Evolutionary conservation across 352 stramenopile genomes (phyloP).

Genomic region (Globisporangium lucens): DNA sequence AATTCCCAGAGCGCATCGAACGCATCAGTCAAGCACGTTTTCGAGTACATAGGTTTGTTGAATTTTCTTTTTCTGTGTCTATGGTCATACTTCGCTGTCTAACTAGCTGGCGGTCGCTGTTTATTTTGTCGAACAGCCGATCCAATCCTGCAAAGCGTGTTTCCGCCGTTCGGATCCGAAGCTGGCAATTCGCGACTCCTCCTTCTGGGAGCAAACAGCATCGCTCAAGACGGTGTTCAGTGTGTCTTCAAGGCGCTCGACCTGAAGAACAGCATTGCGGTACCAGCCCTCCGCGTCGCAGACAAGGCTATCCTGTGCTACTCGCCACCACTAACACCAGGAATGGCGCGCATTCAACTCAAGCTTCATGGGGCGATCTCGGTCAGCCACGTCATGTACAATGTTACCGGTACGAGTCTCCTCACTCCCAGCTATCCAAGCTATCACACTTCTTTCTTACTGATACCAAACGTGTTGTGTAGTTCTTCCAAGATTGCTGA

Average conservation of each 20-base stretch:
- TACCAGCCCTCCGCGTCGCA: conserved; percentile 5
- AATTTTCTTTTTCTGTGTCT: not conserved
- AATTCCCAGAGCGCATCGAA: not conserved
- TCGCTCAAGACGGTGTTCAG: conserved; percentile 5
- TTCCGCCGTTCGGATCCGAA: conserved; percentile 13
- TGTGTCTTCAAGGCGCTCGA: conserved; percentile 12
- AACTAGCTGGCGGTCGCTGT: not conserved
- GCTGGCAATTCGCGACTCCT: conserved; percentile 1
- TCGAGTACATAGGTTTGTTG: conserved; percentile 17
- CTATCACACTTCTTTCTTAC: not conserved
- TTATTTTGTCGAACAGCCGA: conserved; percentile 1
- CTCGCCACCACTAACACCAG: conserved; percentile 6
- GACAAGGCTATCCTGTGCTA: conserved; percentile 9
- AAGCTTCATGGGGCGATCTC: conserved; percentile 5
- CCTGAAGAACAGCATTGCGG: not conserved
- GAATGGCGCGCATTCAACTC: conserved; percentile 1
- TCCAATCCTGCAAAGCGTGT: conserved; percentile 9
- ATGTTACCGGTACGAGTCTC: conserved; percentile 1
- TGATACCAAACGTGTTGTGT: not conserved
- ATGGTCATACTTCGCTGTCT: not conserved
- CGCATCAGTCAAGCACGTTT: not conserved
- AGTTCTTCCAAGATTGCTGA: conserved; percentile 15
- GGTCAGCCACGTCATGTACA: conserved; percentile 4
- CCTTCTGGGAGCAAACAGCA: conserved; percentile 6
- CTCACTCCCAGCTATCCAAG: not conserved